Evolutionary conservation across 192 early-diverging fungal genomes (phyloP), one percentile per base, ranked within the genome.

Genomic region (Coemansia aciculifera): DNA sequence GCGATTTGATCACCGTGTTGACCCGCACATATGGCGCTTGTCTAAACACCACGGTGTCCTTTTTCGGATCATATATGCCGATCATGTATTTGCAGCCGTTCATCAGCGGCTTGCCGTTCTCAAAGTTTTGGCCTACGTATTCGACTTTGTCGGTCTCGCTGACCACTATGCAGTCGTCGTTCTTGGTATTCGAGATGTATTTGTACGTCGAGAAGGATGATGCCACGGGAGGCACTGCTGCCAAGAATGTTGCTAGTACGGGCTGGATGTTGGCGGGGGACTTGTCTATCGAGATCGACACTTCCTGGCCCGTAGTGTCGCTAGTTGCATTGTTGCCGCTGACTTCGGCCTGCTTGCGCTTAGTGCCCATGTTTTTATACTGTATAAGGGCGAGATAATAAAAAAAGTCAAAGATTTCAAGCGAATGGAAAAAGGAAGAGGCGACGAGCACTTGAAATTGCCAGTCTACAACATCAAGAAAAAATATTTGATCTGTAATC

Each of bases 61-160:
- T 87, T 19, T 77, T 74, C 56, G 88, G 90, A 72, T 93, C 85
- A 36, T 89, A 89, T 60, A 98, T 86, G 15, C 92, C 95, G 46
- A 98, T 83, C 13, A 93, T 73, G 71, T 96, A 97, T 63, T 59
- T 65, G 73, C 77, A 73, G 19, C 77, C 76, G 66, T 66, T 52
- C 5, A 77, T 60, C 13, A 78, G 77, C 39, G 86, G 74, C 57
- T 64, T 73, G 54, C 54, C 27, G 54, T 31, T 60, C 62, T 89
- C 90, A 85, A 86, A 90, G 71, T 86, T 90, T 63, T 87, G 81
- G 6, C 90, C 93, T 0, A 87, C 87, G 80, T 87, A 94, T 66
- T 88, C 89, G 44, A 93, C 85, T 73, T 91, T 92, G 32, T 89
- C 86, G 1, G 86, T 90, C 57, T 93, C 89, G 43, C 85, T 89